Evolutionary conservation across 1,284 basidiomycete genomes (phyloP), one percentile per base, ranked within the genome.

Genomic region (Rhodotorula sp.): DNA sequence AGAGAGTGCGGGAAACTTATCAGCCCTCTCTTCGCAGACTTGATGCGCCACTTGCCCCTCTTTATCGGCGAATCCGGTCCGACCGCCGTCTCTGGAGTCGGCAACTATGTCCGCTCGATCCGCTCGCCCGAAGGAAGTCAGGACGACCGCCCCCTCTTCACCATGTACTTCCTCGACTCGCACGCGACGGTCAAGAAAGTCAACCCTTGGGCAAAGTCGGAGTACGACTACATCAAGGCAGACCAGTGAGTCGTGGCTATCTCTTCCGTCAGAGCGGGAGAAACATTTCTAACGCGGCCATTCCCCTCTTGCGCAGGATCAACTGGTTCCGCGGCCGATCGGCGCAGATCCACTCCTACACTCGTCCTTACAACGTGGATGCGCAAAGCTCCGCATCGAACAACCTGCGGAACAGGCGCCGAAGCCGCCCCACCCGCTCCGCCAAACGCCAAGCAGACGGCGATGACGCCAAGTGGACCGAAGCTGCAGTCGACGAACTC

Each of bases 131-230:
- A 26, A 29, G 52, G 21, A 0, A 49, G 65, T 46, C 64, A 63
- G 10, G 70, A 72, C 34, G 70, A 77, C 23, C 73, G 91, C 1
- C 91, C 94, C 74, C 84, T 97, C 15, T 85, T 96, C 70, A 94
- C 92, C 0, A 81, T 98, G 5, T 98, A 97, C 82, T 93, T 97
- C 85, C 83, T 98, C 72, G 95, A 98, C 81, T 94, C 93, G 2
- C 92, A 92, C 26, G 84, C 71, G 29, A 29, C 66, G 29, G 65
- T 47, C 34, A 59, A 56, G 57, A 76, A 75, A 62, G 52, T 70
- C 21, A 76, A 60, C 8, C 70, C 72, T 7, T 76, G 66, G 69
- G 31, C 31, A 5, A 43, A 65, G 10, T 29, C 65, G 20, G 68
- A 65, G 5, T 76, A 76, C 65, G 74, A 76, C 61, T 71, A 49